A percentile compares a stretch with the other conserved stretches of the same genome.
Evolutionary conservation across 2,329 filamentous ascomycete species (phyloP).

Genomic region (Teratosphaeriaceae sp.): DNA sequence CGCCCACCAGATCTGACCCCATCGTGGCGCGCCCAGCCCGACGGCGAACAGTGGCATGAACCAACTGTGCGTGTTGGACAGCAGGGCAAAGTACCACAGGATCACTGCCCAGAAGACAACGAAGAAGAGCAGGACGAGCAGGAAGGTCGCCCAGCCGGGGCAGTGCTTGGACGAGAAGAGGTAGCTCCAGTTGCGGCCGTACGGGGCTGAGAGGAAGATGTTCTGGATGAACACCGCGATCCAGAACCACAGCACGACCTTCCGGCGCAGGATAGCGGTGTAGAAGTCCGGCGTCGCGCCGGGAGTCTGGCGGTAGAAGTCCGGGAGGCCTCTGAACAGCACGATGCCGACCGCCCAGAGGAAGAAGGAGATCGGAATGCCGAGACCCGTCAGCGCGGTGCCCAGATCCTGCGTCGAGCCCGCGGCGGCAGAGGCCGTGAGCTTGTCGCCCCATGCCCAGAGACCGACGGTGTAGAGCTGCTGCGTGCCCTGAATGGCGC

Average conservation of each 20-base stretch:
- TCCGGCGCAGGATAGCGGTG: slow-evolving; percentile 53
- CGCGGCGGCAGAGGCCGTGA: slow-evolving; percentile 40
- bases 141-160: slow-evolving; percentile 49
- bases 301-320: slow-evolving; percentile 59
- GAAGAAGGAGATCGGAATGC: slow-evolving; percentile 51
- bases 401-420: slow-evolving; percentile 30
- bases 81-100: slow-evolving; percentile 45
- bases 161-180: slow-evolving; percentile 54
- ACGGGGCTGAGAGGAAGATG: slow-evolving; percentile 59
- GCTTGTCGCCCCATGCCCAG: slow-evolving; percentile 60
- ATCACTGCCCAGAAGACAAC: slow-evolving; percentile 49
- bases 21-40: slow-evolving; percentile 58
- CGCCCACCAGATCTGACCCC: slow-evolving; percentile 63
- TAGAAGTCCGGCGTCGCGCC: slow-evolving; percentile 62
- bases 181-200: slow-evolving; percentile 58
- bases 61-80: slow-evolving; percentile 59
- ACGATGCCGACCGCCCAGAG: slow-evolving; percentile 51
- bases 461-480: slow-evolving; percentile 59
- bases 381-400: slow-evolving; percentile 40
- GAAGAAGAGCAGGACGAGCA: slow-evolving; percentile 52
- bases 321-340: slow-evolving; percentile 56
- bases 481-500: slow-evolving; percentile 59
- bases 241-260: slow-evolving; percentile 56
- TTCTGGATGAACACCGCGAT: slow-evolving; percentile 46
- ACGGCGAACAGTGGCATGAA: slow-evolving; percentile 62